Evolutionary conservation across 2,329 filamentous ascomycete genomes (phyloP), one percentile per base, ranked within the genome.

Genomic region (Knufia fluminis): DNA sequence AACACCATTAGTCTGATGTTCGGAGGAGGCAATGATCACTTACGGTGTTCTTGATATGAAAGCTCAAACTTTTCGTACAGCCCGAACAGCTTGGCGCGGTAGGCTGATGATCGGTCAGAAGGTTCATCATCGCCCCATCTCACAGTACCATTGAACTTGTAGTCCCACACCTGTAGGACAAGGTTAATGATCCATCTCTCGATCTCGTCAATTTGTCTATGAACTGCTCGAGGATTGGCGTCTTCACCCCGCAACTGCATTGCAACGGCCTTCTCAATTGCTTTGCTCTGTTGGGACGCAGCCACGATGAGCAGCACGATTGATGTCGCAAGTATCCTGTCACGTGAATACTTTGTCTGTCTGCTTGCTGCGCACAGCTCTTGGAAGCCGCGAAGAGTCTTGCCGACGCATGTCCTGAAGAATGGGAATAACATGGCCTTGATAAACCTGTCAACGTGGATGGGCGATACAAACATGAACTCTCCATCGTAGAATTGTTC

Each of bases 231-330:
- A 7, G 12, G 17, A 23, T 48, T 35, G n/a, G 20, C 23, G 14
- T 38, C 6, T 7, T 39, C 17, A 28, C 33, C 24, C 17, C 33
- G 33, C 9, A 12, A 20, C 8, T 20, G 33, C 31, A 23, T 38
- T 17, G 45, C 45, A 12, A 48, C 14, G 17, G 45, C 45, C 20
- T 39, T 48, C 24, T 48, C 45, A 16, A 48, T 24, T 24, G 45
- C 45, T 33, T 48, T 48, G 33, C 33, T 20, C 20, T 48, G 45
- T 20, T 48, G 45, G n/a, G 45, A 48, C 4, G 16, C 45, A 26
- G 35, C 24, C 19, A 48, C 45, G 9, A 48, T 48, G 6, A 48
- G 14, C 35, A 48, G 10, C 2, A 40, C 24, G 20, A 48, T 48
- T 3, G 45, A 48, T 4, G 35, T 48, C 2, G 45, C 45, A 12